Percentiles rank a stretch among this genome's conserved stretches.
phyloP scores from a whole-genome alignment of 352 stramenopile species.

The Globisporangium acanthophoron region DNA sequence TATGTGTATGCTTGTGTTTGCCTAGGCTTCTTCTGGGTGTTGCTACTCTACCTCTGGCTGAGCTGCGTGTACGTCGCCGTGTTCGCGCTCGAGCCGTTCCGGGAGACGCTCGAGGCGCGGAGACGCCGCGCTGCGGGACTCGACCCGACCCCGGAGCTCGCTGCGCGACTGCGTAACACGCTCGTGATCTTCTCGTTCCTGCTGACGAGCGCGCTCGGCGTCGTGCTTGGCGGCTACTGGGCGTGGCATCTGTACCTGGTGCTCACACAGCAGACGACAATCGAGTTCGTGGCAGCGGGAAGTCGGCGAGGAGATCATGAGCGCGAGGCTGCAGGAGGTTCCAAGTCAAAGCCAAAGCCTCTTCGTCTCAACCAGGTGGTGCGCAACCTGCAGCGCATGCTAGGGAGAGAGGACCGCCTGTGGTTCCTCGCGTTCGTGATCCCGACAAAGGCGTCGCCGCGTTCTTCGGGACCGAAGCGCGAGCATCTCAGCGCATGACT shows the following conservation, averaged over 20 bases:
- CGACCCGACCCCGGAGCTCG: constrained; percentile 6
- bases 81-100: constrained; percentile 27
- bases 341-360: too few species aligned
- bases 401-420: neutral
- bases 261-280: constrained; percentile 18
- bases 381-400: neutral
- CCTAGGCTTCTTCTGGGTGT: constrained; percentile 39
- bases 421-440: neutral
- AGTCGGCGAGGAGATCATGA: neutral
- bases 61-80: constrained; percentile 34
- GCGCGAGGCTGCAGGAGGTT: too few species aligned
- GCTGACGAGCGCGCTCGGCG: constrained; percentile 23
- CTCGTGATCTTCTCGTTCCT: constrained; percentile 34
- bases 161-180: constrained; percentile 22
- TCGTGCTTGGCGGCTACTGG: constrained; percentile 30
- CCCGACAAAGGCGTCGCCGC: neutral
- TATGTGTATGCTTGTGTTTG: neutral
- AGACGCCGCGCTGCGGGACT: constrained; percentile 11
- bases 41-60: constrained; percentile 44
- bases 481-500: too few species aligned
- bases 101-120: constrained; percentile 6
- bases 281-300: neutral
- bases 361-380: neutral
- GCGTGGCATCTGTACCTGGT: constrained; percentile 42
- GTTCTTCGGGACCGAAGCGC: too few species aligned